Evolutionary conservation across 176 grass and related monocot species (phyloP).

Genomic region (Carex scoparia): DNA sequence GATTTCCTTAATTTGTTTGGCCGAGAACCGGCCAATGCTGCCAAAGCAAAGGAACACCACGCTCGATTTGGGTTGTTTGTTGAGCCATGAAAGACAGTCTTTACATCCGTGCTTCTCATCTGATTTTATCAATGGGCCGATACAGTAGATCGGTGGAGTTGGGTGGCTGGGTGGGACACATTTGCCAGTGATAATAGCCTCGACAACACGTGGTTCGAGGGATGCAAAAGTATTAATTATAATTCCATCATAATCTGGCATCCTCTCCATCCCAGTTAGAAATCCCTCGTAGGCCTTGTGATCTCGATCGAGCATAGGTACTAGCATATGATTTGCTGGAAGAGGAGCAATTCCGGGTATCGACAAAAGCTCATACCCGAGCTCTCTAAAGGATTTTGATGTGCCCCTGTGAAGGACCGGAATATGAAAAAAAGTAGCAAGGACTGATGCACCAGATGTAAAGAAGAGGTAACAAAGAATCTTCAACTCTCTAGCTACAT

Average conservation of each 20-base stretch:
- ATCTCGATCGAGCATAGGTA: conserved; percentile 22
- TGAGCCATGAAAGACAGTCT: conserved; percentile 38
- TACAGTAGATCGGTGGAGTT: conserved; percentile 34
- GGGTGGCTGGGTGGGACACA: conserved; percentile 24
- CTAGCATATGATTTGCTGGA: conserved; percentile 27
- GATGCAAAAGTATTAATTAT: conserved; percentile 47
- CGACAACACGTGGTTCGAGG: conserved; percentile 32
- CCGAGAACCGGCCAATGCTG: conserved; percentile 28
- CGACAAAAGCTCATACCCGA: background rate
- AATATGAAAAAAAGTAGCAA: background rate
- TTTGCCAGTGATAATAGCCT: conserved; percentile 15
- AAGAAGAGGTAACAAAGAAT: conserved; percentile 43
- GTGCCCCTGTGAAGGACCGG: background rate
- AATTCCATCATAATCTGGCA: conserved; percentile 27
- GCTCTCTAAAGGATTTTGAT: conserved; percentile 19
- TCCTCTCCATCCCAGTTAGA: background rate
- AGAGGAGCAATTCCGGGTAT: conserved; percentile 16
- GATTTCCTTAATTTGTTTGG: conserved; percentile 36
- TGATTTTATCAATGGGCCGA: conserved; percentile 59
- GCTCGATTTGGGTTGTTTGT: conserved; percentile 25
- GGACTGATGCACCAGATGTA: conserved; percentile 15
- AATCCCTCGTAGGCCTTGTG: conserved; percentile 8
- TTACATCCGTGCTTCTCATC: conserved; percentile 31
- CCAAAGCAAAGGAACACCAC: conserved; percentile 45
- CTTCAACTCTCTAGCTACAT: conserved; percentile 39